These are phyloP conservation scores for Pseudocercospora vitis DNA, from an alignment of 2,329 filamentous ascomycete genomes.

Conservation along the genomic window DNA sequence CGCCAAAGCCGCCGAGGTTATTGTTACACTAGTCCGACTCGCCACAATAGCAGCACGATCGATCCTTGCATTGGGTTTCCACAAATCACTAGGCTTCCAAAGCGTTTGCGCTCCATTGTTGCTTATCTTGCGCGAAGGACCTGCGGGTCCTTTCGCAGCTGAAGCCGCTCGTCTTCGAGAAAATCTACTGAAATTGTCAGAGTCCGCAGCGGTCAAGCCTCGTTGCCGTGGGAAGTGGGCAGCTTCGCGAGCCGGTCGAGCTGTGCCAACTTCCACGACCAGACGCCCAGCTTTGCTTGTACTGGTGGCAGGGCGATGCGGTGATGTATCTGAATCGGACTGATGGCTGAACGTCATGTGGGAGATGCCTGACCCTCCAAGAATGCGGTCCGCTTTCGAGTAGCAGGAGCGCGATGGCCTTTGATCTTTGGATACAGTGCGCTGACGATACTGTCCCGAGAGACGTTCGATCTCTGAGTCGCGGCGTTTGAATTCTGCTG, in stretches of 20 bases:
- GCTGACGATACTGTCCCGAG: conserved; percentile 8
- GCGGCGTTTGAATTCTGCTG: conserved; percentile 5
- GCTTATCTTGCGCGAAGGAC: no score
- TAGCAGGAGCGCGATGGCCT: neutral
- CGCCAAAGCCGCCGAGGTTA: conserved; percentile 13
- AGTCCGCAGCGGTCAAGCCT: neutral
- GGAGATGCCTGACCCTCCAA: neutral
- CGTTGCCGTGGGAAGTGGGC: conserved; percentile 2
- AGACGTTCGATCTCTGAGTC: conserved; percentile 13
- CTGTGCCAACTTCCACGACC: neutral
- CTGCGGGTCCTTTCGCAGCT: no score
- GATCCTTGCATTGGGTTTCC: conserved; percentile 11
- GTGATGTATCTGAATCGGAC: no score
- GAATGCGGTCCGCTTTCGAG: neutral
- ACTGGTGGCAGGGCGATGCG: neutral
- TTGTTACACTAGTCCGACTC: conserved; percentile 4
- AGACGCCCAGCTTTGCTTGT: conserved; percentile 2
- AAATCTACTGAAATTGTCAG: neutral
- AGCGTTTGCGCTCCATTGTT: neutral
- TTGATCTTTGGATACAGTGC: neutral
- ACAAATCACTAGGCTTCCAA: conserved; percentile 5
- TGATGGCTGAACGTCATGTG: no score
- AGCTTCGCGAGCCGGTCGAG: neutral
- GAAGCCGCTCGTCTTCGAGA: conserved; percentile 2
- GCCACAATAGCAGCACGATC: conserved; percentile 2